Base-by-base conservation (phyloP, 75 land plant species). In the Isoetes taiwanensis region DNA sequence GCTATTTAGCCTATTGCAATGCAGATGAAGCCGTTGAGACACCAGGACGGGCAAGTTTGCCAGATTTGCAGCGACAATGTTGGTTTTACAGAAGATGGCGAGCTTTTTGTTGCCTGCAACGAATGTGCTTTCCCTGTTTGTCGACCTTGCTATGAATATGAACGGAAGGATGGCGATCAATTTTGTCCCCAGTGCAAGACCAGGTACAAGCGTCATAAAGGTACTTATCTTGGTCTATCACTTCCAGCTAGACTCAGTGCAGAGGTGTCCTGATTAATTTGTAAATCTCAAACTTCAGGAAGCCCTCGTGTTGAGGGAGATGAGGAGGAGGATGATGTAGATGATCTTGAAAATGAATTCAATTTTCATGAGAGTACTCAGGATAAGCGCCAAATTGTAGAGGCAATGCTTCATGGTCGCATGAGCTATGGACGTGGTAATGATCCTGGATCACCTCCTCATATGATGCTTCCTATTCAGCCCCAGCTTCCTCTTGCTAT, bases 231-330 rank as follows among this genome's bases (percentile, higher is more conserved):
- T n/a, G 28, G 0, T 17, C 30, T 2, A 32, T 1, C 1, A 12
- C 16, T 28, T 31, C 32, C 29, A n/a, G 10, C 14, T 5, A 33
- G 25, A 3, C 6, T 54, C 32, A 28, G 14, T 32, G 25, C 56
- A 12, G 11, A 24, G n/a, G 25, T 23, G 0, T 41, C 32, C 29
- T 24, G 9, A 20, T 55, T 55, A 5, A 1, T 17, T 12, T 55
- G 0, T 2, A 6, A 3, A 21, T 17, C 16, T 12, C 6, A 1
- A 39, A 34, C 30, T 63, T 32, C 56, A 84, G 90, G 90, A 70
- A 78, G 90, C 37, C 78, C 82, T 21, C 76, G 90, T 58, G 90
- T 85, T 31, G 86, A 79, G 38, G 90, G 90, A 43, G 90, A 85
- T 41, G 90, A 85, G 0, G 90, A 85, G 46, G 90, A 85, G 40